Base-by-base conservation (phyloP, 768 basidiomycete species). In the Udeniomyces megalosporus region DNA sequence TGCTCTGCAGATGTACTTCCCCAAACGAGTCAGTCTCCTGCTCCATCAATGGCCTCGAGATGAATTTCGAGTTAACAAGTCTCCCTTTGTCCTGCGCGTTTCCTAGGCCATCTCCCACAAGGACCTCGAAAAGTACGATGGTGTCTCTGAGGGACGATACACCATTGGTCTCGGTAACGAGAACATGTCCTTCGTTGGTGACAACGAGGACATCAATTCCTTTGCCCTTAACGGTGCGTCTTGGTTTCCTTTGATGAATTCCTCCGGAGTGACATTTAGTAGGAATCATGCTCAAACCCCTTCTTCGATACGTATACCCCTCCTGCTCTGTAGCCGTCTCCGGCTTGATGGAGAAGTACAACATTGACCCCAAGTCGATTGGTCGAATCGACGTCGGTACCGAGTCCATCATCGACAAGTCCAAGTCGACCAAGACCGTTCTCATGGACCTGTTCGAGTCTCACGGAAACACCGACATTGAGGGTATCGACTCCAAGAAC, bases 371-470 rank as follows among this genome's bases (percentile, higher is more conserved):
- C 69, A 84, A 81, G 71, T 89, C 89, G 57, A 91, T 99, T 73
- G 95, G 95, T 62, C 91, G 95, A 67, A 83, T 99, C 63, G 95
- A 99, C 67, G 90, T 97, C 62, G 95, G 95, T 51, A 99, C 95
- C 28, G 95, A 99, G 74, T 96, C 95, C 45, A 88, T 97, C 76
- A 95, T 99, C 70, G 95, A 99, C 82, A 97, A 97, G 78, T 92
- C 90, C 47, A 99, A 99, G 76, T 88, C 93, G 7, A 89, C 90
- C 75, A 99, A 99, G 77, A 96, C 95, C 2, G 84, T 88, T 61
- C 81, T 99, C 65, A 97, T 99, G 95, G 90, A 96, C 75, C 85
- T 97, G 70, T 99, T 99, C 72, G 83, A 86, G 49, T 83, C 82
- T 63, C 81, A 84, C 32, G 91, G 91, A 61, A 99, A 99, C 81